Evolutionary conservation across 1,284 basidiomycete genomes (phyloP).

Genomic region (Cryptococcus hybrid): DNA sequence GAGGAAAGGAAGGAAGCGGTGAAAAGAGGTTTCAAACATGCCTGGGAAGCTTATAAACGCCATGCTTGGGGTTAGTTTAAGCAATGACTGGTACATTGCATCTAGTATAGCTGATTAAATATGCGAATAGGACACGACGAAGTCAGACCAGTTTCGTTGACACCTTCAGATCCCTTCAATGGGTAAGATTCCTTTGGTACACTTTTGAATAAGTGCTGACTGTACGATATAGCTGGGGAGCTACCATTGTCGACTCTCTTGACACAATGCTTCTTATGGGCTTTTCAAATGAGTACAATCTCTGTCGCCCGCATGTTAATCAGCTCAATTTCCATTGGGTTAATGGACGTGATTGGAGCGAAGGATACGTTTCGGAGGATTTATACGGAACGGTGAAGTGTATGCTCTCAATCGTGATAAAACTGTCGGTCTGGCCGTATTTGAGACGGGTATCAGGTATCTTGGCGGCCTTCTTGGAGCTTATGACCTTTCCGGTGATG

Average conservation of each 20-base stretch:
- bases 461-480: constrained; percentile 77
- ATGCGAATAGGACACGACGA: constrained; percentile 45
- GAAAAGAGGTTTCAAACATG: constrained; percentile 46
- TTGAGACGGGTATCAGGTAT: constrained; percentile 89
- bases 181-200: constrained; percentile 27
- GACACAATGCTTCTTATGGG: constrained; percentile 88
- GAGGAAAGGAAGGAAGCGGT: constrained; percentile 43
- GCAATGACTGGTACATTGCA: neutral
- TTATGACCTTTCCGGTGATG: constrained; percentile 72
- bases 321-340: constrained; percentile 61
- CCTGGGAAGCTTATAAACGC: constrained; percentile 51
- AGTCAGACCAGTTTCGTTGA: constrained; percentile 36
- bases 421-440: constrained; percentile 57
- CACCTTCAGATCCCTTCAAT: constrained; percentile 43
- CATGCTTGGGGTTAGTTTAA: constrained; percentile 46
- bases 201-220: constrained; percentile 1
- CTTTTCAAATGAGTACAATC: constrained; percentile 70
- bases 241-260: constrained; percentile 75
- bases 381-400: constrained; percentile 8
- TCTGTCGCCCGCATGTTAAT: constrained; percentile 68
- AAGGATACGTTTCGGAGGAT: constrained; percentile 63
- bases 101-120: neutral
- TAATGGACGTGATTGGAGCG: constrained; percentile 47
- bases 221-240: constrained; percentile 64
- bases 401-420: constrained; percentile 27